Evolutionary conservation across 1,139 yeast species (phyloP).

Genomic region (Hansenula anomala): DNA sequence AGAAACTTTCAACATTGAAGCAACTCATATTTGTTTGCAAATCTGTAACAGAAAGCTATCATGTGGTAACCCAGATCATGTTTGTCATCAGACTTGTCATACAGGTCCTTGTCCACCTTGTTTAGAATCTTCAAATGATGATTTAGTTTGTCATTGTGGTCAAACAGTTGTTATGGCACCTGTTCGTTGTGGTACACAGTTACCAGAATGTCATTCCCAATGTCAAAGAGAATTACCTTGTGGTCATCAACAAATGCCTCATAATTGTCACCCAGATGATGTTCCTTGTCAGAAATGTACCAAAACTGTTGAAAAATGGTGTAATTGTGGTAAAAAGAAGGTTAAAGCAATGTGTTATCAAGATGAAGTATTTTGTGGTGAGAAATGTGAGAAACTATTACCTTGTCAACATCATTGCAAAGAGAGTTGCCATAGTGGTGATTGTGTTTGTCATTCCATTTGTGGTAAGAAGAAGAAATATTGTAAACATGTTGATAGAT

Average conservation of each 20-base stretch:
- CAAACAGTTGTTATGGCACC: slow-evolving; percentile 79
- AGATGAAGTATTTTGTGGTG: slow-evolving; percentile 67
- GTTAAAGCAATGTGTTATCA: slow-evolving; percentile 72
- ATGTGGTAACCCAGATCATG: slow-evolving; percentile 60
- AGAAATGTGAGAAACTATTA: slow-evolving; percentile 51
- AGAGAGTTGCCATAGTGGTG: slow-evolving; percentile 41
- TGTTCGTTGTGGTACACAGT: slow-evolving; percentile 76
- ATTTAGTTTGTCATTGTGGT: slow-evolving; percentile 82
- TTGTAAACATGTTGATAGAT: slow-evolving; percentile 64
- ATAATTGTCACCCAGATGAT: slow-evolving; percentile 67
- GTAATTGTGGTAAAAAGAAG: slow-evolving; percentile 65
- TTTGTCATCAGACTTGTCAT: slow-evolving; percentile 75
- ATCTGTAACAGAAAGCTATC: slow-evolving; percentile 61
- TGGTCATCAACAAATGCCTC: slow-evolving; percentile 74
- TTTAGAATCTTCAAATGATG: slow-evolving; percentile 77
- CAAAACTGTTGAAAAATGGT: slow-evolving; percentile 50
- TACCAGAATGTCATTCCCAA: slow-evolving; percentile 64
- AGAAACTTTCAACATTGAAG: slow-evolving; percentile 56
- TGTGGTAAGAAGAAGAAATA: slow-evolving; percentile 46
- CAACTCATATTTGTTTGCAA: slow-evolving; percentile 71
- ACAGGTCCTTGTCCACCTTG: slow-evolving; percentile 84
- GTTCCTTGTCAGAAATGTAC: slow-evolving; percentile 78
- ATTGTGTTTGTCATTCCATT: slow-evolving; percentile 46
- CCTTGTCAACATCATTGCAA: slow-evolving; percentile 64
- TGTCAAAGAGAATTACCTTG: slow-evolving; percentile 61